Evolutionary conservation across 306 rosid species (phyloP).

Genomic region (Senna tora): DNA sequence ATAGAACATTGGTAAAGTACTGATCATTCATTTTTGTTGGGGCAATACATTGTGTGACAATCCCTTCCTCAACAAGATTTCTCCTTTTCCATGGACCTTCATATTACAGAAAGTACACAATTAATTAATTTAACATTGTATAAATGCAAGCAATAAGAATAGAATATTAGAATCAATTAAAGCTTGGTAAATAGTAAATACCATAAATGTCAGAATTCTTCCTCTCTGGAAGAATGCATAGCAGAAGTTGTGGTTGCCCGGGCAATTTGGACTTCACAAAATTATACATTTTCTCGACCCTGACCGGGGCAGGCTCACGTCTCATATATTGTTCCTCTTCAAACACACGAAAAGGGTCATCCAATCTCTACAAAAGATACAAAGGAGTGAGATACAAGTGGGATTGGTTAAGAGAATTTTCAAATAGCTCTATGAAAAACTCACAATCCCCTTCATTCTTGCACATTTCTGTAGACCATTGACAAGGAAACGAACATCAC

Average conservation of each 20-base stretch:
- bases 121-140: background rate
- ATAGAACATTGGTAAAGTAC: conserved; percentile 51
- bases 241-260: conserved; percentile 24
- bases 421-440: conserved; percentile 1
- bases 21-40: conserved; percentile 48
- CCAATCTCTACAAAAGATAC: conserved; percentile 27
- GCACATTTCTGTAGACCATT: conserved; percentile 21
- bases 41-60: conserved; percentile 54
- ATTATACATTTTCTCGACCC: conserved; percentile 43
- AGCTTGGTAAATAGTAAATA: conserved; percentile 1
- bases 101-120: background rate
- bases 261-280: conserved; percentile 1
- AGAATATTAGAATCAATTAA: background rate
- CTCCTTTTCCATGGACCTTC: conserved; percentile 60
- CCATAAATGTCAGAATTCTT: conserved; percentile 58
- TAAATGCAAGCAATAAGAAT: background rate
- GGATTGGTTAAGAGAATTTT: conserved; percentile 19
- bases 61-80: conserved; percentile 41
- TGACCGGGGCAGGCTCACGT: conserved; percentile 26
- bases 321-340: conserved; percentile 29
- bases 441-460: conserved; percentile 47
- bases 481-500: background rate
- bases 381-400: background rate
- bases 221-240: conserved; percentile 57
- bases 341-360: conserved; percentile 3